A percentile compares a stretch with the other conserved stretches of the same genome.
These are phyloP conservation scores for Ampelomyces quisqualis DNA, from an alignment of 2,329 filamentous ascomycete species.

Conservation along the genomic window DNA sequence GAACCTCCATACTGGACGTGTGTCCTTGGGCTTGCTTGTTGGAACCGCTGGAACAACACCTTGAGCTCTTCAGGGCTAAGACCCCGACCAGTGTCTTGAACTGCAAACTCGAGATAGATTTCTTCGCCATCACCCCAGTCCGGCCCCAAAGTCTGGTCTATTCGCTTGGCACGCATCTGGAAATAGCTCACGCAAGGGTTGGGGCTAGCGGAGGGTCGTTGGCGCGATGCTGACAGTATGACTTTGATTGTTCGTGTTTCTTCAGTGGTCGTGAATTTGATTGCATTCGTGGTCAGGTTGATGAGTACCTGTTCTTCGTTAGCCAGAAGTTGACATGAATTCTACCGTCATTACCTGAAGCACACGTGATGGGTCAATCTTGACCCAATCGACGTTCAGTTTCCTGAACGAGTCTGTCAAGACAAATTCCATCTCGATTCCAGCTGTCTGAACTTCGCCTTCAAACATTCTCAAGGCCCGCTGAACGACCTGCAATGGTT, in stretches of 20 bases:
- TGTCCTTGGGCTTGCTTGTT: constrained; percentile 72
- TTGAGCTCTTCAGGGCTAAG: constrained; percentile 71
- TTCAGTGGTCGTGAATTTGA: constrained; percentile 74
- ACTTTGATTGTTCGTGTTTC: constrained; percentile 65
- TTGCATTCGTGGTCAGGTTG: constrained; percentile 76
- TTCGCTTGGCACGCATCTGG: constrained; percentile 55
- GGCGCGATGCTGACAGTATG: constrained; percentile 62
- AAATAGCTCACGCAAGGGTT: constrained; percentile 60
- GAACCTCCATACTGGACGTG: constrained; percentile 79
- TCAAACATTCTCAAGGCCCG: constrained; percentile 76
- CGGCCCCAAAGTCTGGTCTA: constrained; percentile 51
- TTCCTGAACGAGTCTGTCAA: constrained; percentile 63
- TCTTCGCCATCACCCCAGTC: constrained; percentile 71
- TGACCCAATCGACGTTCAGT: constrained; percentile 65
- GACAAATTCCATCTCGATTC: constrained; percentile 65
- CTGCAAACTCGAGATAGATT: constrained; percentile 69
- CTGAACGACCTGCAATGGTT: constrained; percentile 66
- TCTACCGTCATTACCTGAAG: constrained; percentile 53
- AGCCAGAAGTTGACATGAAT: constrained; percentile 1
- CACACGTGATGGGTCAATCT: constrained; percentile 71
- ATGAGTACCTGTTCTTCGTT: constrained; percentile 59
- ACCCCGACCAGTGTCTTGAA: constrained; percentile 75
- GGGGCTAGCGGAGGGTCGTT: constrained; percentile 52
- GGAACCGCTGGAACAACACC: constrained; percentile 74
- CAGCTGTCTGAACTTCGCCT: constrained; percentile 67